Evolutionary conservation across 1,139 yeast genomes (phyloP).

Genomic region (Pichia sp.): DNA sequence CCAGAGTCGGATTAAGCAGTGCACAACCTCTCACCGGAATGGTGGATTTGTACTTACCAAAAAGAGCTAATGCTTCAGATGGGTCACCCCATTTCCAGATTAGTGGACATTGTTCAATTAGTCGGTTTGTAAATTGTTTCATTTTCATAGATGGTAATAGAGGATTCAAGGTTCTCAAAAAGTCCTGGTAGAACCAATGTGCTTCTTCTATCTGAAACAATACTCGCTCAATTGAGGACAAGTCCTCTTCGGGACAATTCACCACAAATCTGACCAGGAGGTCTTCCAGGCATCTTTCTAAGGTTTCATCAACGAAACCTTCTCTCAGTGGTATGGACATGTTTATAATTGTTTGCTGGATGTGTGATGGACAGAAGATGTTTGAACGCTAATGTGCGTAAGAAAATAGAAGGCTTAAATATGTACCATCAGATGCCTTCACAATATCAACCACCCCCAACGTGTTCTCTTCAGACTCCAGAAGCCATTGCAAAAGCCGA

Average conservation of each 20-base stretch:
- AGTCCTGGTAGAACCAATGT: conserved; percentile 95
- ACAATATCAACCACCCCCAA: too few species aligned
- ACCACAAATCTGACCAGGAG: conserved; percentile 82
- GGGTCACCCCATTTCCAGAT: conserved; percentile 86
- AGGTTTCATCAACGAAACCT: conserved; percentile 50
- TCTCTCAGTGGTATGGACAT: conserved; percentile 54
- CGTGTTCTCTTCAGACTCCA: too few species aligned
- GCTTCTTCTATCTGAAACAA: conserved; percentile 97
- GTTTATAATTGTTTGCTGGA: too few species aligned
- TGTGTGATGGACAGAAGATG: too few species aligned
- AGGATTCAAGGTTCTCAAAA: conserved; percentile 67
- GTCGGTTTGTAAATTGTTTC: conserved; percentile 65
- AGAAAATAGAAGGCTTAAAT: too few species aligned
- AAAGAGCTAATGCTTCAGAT: conserved; percentile 62
- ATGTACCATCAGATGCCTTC: too few species aligned
- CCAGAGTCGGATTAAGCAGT: conserved; percentile 62
- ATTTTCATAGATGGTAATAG: conserved; percentile 71
- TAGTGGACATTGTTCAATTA: conserved; percentile 75
- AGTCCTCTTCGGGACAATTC: conserved; percentile 88
- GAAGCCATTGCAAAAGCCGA: too few species aligned
- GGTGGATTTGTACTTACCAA: conserved; percentile 77
- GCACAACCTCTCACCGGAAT: conserved; percentile 98
- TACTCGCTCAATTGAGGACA: conserved; percentile 78
- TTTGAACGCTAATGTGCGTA: too few species aligned
- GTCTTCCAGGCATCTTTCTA: conserved; percentile 80